Evolutionary conservation across 257 asterid genomes (phyloP), one percentile per base, ranked within the genome.

Genomic region (Linderniella brevidens): DNA sequence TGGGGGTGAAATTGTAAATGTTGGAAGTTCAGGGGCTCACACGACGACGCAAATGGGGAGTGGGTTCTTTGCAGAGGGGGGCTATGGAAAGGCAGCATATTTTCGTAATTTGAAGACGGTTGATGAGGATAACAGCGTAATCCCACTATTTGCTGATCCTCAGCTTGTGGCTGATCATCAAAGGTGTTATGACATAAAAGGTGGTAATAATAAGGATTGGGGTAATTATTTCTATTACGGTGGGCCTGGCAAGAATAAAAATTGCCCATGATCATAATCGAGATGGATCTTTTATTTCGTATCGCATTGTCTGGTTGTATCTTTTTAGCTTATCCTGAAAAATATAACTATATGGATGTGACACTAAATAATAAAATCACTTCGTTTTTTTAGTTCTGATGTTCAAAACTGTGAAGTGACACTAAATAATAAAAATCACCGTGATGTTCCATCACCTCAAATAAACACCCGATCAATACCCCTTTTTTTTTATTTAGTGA

Each of bases 1-100:
- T 77, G 82, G 82, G 9, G 82, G 82, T 16, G 82, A 74, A 29
- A 72, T 74, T 43, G 17, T 43, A 15, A 13, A 43, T 18, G 4
- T 13, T 13, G 48, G 48, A 43, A 18, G 48, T 13, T 18, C 48
- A 17, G 48, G 48, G 48, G 17, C 11, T 8, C 51, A 46, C 51
- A 46, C 51, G 14, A 46, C 51, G 35, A 46, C 51, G 1, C 35
- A 46, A 13, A 46, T 46, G 51, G 51, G 51, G 12, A 46, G 51
- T 17, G 51, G 51, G 3, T 17, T 17, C 11, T 46, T 17, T 17
- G 35, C 51, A 35, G 35, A 9, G 10, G 51, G 25, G 11, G 51
- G 51, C 1, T 3, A 6, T 18, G n/a, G 36, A 7, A 46, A 18
- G 25, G 29, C 51, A 4, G 35, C 35, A 1, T 46, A 16, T 13